A percentile compares a stretch with the other conserved stretches of the same genome.
Conservation (phyloP, 2,329 filamentous ascomycete species). For the Cryphonectria naterciae region DNA sequence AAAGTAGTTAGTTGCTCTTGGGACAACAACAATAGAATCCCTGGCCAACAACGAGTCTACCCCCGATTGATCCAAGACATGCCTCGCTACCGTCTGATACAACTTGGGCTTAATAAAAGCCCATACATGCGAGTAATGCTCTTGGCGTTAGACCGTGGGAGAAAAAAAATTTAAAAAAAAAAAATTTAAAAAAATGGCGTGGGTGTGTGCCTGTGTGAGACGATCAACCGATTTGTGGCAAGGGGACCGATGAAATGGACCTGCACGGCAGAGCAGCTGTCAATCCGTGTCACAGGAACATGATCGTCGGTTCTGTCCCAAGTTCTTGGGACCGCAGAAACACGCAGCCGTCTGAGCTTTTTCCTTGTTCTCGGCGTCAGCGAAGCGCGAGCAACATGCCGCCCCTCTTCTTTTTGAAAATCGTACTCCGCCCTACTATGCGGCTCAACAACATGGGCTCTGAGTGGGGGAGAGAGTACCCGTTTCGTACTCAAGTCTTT, state of each 20-base stretch:
- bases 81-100: not conserved
- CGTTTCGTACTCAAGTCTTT: not conserved
- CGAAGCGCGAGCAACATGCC: not conserved
- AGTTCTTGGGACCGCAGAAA: not conserved
- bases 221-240: constrained; percentile 4
- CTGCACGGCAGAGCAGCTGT: constrained; percentile 13
- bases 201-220: not conserved
- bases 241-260: not conserved
- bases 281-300: constrained; percentile 9
- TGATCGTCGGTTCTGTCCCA: constrained; percentile 10
- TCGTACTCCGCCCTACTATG: not conserved
- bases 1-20: not conserved
- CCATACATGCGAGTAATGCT: not conserved
- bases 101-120: not conserved
- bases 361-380: not conserved
- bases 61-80: not conserved
- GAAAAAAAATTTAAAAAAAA: not conserved
- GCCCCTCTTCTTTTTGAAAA: not conserved
- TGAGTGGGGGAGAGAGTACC: not conserved
- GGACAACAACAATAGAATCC: not conserved
- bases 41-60: not conserved
- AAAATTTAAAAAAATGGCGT: not conserved
- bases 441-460: constrained; percentile 1
- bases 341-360: not conserved
- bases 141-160: not conserved